Percentiles rank a stretch among this genome's conserved stretches.
Conservation (phyloP, 495 filamentous ascomycete species). For the Viridothelium virens region DNA sequence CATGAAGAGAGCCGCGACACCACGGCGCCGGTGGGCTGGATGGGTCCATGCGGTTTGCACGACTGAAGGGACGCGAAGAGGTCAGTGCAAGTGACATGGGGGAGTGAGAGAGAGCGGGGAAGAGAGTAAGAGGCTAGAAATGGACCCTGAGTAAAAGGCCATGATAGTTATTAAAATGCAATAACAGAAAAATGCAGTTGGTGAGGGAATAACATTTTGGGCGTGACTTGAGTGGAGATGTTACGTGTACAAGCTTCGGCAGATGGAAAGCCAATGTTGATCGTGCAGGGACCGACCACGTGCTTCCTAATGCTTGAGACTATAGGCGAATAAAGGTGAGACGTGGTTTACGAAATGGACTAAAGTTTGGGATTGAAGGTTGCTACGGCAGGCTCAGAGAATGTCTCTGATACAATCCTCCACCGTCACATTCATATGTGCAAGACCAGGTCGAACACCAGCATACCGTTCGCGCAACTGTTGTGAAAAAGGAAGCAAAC, state of each 20-base stretch:
- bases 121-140: too few relatives aligned
- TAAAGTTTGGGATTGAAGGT: too few relatives aligned
- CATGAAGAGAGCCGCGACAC: not conserved
- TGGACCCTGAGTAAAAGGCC: too few relatives aligned
- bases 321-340: too few relatives aligned
- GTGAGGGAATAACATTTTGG: not conserved
- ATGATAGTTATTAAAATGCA: too few relatives aligned
- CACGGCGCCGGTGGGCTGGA: not conserved
- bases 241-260: not conserved
- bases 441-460: not conserved
- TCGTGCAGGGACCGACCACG: too few relatives aligned
- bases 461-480: not conserved
- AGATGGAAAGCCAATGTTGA: not conserved
- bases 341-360: too few relatives aligned
- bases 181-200: too few relatives aligned
- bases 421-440: too few relatives aligned
- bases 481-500: not conserved
- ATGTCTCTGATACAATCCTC: not conserved
- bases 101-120: too few relatives aligned
- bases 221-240: not conserved
- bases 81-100: too few relatives aligned
- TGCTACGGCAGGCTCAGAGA: not conserved
- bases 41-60: slow-evolving; percentile 1
- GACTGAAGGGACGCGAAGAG: not conserved
- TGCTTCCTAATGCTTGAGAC: too few relatives aligned